phyloP scores from a whole-genome alignment of 768 basidiomycete species.

The Boletus sensibilis region DNA sequence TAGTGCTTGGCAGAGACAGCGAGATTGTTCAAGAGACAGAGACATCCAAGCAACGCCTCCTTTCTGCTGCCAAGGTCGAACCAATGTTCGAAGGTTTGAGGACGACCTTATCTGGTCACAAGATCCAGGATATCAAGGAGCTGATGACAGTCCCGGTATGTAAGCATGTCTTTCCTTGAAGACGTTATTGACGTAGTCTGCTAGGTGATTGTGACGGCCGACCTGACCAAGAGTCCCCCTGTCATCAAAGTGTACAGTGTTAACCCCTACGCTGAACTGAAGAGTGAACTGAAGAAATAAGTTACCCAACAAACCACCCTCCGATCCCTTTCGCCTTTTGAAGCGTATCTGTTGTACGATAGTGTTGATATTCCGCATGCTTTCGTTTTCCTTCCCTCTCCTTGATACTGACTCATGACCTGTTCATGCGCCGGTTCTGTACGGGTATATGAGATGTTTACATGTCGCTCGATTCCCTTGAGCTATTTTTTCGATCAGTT shows the following conservation, averaged over 20 bases:
- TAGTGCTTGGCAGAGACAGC: slow-evolving; percentile 65
- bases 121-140: slow-evolving; percentile 92
- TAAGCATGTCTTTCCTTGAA: slow-evolving; percentile 13
- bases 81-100: slow-evolving; percentile 85
- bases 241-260: slow-evolving; percentile 97
- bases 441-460: slow-evolving; percentile 30
- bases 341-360: slow-evolving; percentile 30
- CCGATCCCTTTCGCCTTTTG: background rate
- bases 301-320: slow-evolving; percentile 9
- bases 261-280: slow-evolving; percentile 78
- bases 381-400: slow-evolving; percentile 32
- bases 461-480: slow-evolving; percentile 21
- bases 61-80: slow-evolving; percentile 72
- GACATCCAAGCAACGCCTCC: slow-evolving; percentile 72
- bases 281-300: slow-evolving; percentile 37
- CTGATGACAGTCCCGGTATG: slow-evolving; percentile 90
- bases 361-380: slow-evolving; percentile 30
- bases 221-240: slow-evolving; percentile 92
- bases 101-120: slow-evolving; percentile 74
- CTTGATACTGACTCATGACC: slow-evolving; percentile 30
- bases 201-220: slow-evolving; percentile 92
- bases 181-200: slow-evolving; percentile 7
- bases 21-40: slow-evolving; percentile 43
- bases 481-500: slow-evolving; percentile 15
- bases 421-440: slow-evolving; percentile 31